phyloP scores from a whole-genome alignment of 495 filamentous ascomycete species.

The Xylaria grammica region DNA sequence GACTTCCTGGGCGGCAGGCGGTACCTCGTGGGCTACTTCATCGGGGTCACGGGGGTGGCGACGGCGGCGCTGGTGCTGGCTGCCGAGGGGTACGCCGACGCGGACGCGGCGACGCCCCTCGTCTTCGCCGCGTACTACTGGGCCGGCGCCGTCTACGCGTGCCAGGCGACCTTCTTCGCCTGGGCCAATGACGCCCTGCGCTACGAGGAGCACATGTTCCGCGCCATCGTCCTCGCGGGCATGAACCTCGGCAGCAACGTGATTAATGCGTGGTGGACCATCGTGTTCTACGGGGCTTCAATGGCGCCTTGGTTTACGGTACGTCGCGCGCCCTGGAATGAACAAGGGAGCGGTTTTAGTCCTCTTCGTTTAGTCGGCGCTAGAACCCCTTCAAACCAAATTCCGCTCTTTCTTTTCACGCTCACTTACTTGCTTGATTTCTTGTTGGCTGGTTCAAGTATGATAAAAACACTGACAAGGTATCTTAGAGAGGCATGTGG shows the following conservation, averaged over 20 bases:
- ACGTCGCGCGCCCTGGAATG: conserved; percentile 25
- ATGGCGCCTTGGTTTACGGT: conserved; percentile 64
- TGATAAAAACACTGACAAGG: conserved; percentile 22
- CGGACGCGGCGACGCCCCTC: conserved; percentile 37
- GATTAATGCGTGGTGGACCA: conserved; percentile 66
- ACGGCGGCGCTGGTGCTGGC: conserved; percentile 56
- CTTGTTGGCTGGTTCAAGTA: neutral
- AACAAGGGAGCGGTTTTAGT: too few species aligned
- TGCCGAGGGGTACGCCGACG: conserved; percentile 44
- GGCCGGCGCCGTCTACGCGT: conserved; percentile 61
- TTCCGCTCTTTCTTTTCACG: neutral
- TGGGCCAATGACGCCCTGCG: conserved; percentile 66
- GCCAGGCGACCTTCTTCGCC: conserved; percentile 63
- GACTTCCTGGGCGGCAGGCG: conserved; percentile 56
- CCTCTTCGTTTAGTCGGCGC: neutral
- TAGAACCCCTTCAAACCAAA: neutral
- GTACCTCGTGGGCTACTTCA: conserved; percentile 60
- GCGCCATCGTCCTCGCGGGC: conserved; percentile 56
- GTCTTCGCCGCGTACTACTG: conserved; percentile 60
- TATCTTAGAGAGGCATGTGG: conserved; percentile 57
- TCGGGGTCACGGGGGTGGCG: conserved; percentile 54
- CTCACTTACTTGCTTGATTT: neutral
- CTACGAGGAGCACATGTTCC: conserved; percentile 47
- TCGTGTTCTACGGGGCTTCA: conserved; percentile 65
- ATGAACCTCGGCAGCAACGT: conserved; percentile 64